Conservation (phyloP, 1,284 basidiomycete genomes). For the Tilletia setariae region DNA sequence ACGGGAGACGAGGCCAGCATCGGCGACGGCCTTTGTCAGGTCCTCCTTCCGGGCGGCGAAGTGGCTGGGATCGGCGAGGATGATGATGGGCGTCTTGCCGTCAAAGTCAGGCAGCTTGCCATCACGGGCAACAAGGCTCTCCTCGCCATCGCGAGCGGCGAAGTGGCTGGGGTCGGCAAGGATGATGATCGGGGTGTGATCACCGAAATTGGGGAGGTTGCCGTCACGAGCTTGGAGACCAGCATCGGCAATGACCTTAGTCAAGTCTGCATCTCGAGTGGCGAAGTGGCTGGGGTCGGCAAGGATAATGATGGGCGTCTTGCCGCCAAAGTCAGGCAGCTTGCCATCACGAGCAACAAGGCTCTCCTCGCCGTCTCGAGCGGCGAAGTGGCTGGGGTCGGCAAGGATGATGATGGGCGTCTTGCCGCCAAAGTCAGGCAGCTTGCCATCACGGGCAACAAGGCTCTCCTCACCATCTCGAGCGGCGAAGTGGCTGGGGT, state of each 20-base stretch:
- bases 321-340: too few species aligned
- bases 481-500: background rate
- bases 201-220: background rate
- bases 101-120: background rate
- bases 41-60: background rate
- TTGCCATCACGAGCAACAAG: background rate
- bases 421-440: background rate
- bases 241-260: background rate
- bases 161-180: background rate
- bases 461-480: background rate
- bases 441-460: background rate
- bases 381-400: background rate
- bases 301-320: background rate
- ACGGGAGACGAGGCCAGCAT: background rate
- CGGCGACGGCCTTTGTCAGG: too few species aligned
- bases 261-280: too few species aligned
- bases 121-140: background rate
- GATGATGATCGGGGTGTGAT: background rate
- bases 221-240: background rate
- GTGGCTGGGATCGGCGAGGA: background rate
- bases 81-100: background rate
- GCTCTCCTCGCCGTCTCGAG: background rate
- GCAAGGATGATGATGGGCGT: background rate
- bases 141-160: background rate
- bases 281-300: background rate